Base-by-base conservation (phyloP, 148 eudicot species). In the Spergularia marina region DNA sequence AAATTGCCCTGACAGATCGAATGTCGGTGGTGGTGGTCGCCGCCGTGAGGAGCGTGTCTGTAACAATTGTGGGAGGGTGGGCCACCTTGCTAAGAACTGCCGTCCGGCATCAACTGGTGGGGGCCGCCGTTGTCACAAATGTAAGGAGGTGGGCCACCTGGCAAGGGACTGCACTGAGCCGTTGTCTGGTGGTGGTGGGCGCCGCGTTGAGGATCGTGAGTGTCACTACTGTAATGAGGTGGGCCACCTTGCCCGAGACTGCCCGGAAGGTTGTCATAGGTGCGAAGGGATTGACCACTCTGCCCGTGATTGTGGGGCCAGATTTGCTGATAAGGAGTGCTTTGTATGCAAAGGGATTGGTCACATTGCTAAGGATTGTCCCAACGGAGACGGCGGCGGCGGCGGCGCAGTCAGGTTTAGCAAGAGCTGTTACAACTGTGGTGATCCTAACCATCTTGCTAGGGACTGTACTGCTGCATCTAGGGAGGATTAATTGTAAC, bases 381-480 rank as follows among this genome's bases (percentile, higher is more conserved):
- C 52, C 1, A n/a, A 36, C 5, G 53, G 36, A 55, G 5, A 20
- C 51, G 74, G 47, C 4, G 56, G 74, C 2, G 68, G 75, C 12
- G 76, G 76, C 0, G 69, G 79, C 2, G 84, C 74, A 7, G 80
- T 71, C 0, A 12, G 74, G 5, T 69, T 72, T 4, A 77, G 39
- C 49, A 71, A 78, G 1, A 54, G 51, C 4, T 84, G 86, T 60
- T 84, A 67, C 25, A 68, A 40, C 18, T 84, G 86, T 59, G 84
- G 78, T 0, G 61, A 21, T 17, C 71, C 61, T 2, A 84, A 84
- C 8, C 87, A 84, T 63, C 39, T 84, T 7, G 84, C 84, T 5
- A 78, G 89, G 79, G 86, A 90, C 8, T 89, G 93, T 64, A 80
- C 47, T 11, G 36, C 47, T 11, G 36, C 54, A 68, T 21, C 51